Conservation (phyloP, 1,284 basidiomycete species). For the Malassezia yamatoensis region DNA sequence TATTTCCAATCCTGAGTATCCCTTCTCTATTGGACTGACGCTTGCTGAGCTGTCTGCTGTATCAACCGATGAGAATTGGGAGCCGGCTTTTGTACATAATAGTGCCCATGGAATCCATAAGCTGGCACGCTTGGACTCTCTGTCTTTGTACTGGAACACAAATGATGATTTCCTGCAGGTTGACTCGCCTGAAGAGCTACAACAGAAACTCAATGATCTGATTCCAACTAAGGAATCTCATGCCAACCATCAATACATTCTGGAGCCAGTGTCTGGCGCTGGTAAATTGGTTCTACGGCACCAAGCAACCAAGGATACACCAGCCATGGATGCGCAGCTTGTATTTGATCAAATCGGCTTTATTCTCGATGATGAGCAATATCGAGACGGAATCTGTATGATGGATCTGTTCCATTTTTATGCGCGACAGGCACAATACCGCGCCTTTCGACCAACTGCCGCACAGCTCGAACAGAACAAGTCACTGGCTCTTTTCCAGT, state of each 20-base stretch:
- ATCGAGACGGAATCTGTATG: conserved; percentile 83
- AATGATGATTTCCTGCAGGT: conserved; percentile 74
- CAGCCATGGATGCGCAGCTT: conserved; percentile 77
- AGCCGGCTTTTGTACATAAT: conserved; percentile 88
- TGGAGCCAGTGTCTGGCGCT: conserved; percentile 91
- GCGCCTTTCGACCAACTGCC: conserved; percentile 58
- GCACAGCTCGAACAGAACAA: conserved; percentile 59
- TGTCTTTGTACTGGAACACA: conserved; percentile 93
- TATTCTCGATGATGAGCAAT: conserved; percentile 85
- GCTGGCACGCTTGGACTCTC: conserved; percentile 73
- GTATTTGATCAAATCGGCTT: conserved; percentile 91
- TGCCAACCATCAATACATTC: conserved; percentile 72
- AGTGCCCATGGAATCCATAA: conserved; percentile 83
- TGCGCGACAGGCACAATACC: conserved; percentile 67
- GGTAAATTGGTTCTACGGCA: conserved; percentile 74
- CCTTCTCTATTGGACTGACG: conserved; percentile 85
- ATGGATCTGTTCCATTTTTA: conserved; percentile 97
- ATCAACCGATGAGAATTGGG: conserved; percentile 86
- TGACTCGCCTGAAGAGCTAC: conserved; percentile 56
- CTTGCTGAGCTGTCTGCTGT: conserved; percentile 82
- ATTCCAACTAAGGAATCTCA: conserved; percentile 37
- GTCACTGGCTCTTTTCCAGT: conserved; percentile 65
- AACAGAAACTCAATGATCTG: conserved; percentile 67
- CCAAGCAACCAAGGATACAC: conserved; percentile 58
- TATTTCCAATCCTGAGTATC: conserved; percentile 87